Base-by-base conservation (phyloP, 441 rosid species). In the Bocquillonia castaneifolia region DNA sequence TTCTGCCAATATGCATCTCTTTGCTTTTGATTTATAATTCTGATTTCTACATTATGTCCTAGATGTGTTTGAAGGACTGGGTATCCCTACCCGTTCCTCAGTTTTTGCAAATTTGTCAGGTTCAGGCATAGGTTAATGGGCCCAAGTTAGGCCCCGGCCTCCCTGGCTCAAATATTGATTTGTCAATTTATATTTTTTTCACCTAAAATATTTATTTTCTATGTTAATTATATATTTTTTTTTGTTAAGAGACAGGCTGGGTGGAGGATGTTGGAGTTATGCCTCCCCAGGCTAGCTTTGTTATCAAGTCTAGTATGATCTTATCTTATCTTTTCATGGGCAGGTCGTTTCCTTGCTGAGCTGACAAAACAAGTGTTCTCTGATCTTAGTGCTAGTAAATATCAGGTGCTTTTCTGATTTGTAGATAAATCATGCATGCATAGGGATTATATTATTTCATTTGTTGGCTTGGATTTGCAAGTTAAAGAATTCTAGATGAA, bases 331-430 rank as follows among this genome's bases (percentile, higher is more conserved):
- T 18, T 59, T 61, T 59, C 55, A 18, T 77, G 71, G 50, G 71
- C 82, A 95, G 99, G 99, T 42, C 99, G 99, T 70, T 95, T 95
- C 76, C 93, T 95, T 59, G 99, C 74, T 72, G 98, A 90, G 89
- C 74, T 95, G 75, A 95, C 99, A 1, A 89, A 85, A 81, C 89
- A 95, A 80, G 99, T 95, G 5, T 87, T 95, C 77, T 76, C 84
- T 50, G 98, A 95, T 80, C 99, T 95, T 29, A 80, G 57, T 76
- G 94, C 99, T 45, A 92, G 99, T 79, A 95, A 95, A 83, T 95
- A 85, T 80, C 99, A 92, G 97, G 99, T 89, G 67, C 58, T 59
- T 28, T 39, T 34, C 60, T 34, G 25, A 34, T 52, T 62, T 8
- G 13, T 65, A 28, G 48, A 22, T 61, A 51, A 63, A 59, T 23